A percentile compares a stretch with the other conserved stretches of the same genome.
These are phyloP conservation scores for Zasmidium citrigriseum DNA, from an alignment of 2,329 filamentous ascomycete species.

Conservation along the genomic window DNA sequence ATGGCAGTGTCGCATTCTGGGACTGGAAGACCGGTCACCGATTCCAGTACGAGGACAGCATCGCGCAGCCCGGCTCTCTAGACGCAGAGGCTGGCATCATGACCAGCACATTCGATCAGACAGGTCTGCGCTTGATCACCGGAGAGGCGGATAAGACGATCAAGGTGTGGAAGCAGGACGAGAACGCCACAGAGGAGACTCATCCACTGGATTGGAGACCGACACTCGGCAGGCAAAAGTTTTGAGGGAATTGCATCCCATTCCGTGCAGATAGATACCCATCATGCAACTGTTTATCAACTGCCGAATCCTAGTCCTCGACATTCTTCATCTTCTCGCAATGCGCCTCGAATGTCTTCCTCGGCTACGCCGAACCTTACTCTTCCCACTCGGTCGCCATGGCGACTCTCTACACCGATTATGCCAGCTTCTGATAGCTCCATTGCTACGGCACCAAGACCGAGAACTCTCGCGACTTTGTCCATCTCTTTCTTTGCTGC, in stretches of 20 bases:
- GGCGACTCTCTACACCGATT: conserved; percentile 74
- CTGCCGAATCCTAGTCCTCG: conserved; percentile 69
- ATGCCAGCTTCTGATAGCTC: conserved; percentile 87
- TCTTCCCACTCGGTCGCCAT: conserved; percentile 83
- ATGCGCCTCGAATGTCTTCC: conserved; percentile 85
- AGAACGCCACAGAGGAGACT: conserved; percentile 83
- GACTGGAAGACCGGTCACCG: conserved; percentile 97
- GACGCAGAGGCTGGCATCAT: conserved; percentile 95
- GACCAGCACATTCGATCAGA: conserved; percentile 88
- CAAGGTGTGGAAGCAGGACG: conserved; percentile 96
- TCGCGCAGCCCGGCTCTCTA: conserved; percentile 88
- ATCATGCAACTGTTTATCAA: conserved; percentile 13
- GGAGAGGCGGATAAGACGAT: conserved; percentile 96
- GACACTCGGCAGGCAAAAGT: conserved; percentile 74
- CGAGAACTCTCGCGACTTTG: conserved; percentile 52
- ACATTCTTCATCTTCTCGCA: conserved; percentile 85
- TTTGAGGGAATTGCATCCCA: conserved; percentile 14
- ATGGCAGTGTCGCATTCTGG: conserved; percentile 96
- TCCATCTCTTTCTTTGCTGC: conserved; percentile 34
- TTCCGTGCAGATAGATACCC: conserved; percentile 2
- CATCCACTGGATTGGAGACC: conserved; percentile 94
- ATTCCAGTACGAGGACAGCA: conserved; percentile 87
- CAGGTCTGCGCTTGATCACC: conserved; percentile 84
- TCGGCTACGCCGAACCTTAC: conserved; percentile 83
- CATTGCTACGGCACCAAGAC: conserved; percentile 71